Evolutionary conservation across 164 flowering plant species (phyloP).

Genomic region (Stephania cephalantha): DNA sequence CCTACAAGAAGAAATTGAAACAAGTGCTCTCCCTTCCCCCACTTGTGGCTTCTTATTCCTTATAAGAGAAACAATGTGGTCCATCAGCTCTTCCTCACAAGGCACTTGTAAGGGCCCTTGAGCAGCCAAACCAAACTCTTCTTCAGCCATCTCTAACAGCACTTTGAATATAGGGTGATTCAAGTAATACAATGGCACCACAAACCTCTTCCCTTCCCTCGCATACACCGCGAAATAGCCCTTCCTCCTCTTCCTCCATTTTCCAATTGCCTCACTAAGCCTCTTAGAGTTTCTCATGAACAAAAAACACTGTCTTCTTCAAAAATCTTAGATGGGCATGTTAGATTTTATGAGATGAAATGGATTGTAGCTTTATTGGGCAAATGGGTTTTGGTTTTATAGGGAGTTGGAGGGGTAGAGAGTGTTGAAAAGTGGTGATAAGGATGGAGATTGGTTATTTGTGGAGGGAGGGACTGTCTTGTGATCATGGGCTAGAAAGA

Average conservation of each 20-base stretch:
- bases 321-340: neutral
- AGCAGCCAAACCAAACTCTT: conserved; percentile 34
- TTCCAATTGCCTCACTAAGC: conserved; percentile 28
- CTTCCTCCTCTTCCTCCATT: conserved; percentile 31
- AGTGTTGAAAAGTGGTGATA: neutral
- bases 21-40: conserved; percentile 24
- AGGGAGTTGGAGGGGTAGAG: neutral
- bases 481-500: conserved; percentile 2
- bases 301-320: neutral
- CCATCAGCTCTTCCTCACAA: conserved; percentile 39
- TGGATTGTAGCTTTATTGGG: neutral
- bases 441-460: neutral
- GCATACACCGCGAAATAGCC: conserved; percentile 43
- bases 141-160: conserved; percentile 44
- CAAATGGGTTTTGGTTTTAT: neutral
- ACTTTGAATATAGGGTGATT: conserved; percentile 39
- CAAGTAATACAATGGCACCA: conserved; percentile 31
- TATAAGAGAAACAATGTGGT: conserved; percentile 28
- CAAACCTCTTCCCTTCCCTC: conserved; percentile 37
- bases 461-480: neutral
- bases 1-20: conserved; percentile 15
- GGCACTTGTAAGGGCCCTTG: conserved; percentile 39
- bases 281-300: conserved; percentile 22
- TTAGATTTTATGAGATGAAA: neutral
- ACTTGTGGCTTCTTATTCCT: conserved; percentile 21